phyloP scores from a whole-genome alignment of 345 rosid genomes.

The Eucalyptus regnans region DNA sequence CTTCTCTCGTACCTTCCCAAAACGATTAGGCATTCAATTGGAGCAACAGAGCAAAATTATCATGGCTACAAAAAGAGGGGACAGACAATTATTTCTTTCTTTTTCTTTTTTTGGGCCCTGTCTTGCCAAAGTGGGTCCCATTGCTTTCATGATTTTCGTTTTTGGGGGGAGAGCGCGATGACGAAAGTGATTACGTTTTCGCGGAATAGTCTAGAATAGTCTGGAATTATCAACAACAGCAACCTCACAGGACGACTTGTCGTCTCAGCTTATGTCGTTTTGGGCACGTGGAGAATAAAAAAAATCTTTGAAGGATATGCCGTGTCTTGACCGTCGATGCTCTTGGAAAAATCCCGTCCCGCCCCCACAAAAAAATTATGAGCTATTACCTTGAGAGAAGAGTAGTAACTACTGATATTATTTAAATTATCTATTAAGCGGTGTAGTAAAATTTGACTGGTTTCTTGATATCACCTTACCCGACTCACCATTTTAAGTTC shows the following conservation, averaged over 20 bases:
- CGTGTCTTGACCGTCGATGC: background rate
- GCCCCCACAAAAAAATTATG: background rate
- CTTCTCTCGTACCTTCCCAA: background rate
- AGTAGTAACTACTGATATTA: background rate
- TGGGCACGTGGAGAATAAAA: background rate
- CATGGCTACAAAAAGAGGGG: background rate
- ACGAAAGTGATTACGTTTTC: background rate
- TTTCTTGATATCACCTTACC: background rate
- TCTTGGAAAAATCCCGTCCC: background rate
- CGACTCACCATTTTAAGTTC: background rate
- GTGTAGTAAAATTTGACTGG: background rate
- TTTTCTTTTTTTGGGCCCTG: background rate
- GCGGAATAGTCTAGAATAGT: background rate
- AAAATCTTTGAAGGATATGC: background rate
- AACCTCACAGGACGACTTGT: background rate
- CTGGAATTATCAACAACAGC: background rate
- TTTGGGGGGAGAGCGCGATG: background rate
- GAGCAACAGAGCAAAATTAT: background rate
- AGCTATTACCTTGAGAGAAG: background rate
- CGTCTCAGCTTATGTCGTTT: background rate
- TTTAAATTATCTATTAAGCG: background rate
- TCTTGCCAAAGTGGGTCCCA: background rate
- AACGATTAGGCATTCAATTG: background rate
- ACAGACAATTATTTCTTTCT: background rate
- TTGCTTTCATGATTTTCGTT: background rate